Evolutionary conservation across 2,329 filamentous ascomycete species (phyloP), one percentile per base, ranked within the genome.

Genomic region (Leptographium galeiforme): DNA sequence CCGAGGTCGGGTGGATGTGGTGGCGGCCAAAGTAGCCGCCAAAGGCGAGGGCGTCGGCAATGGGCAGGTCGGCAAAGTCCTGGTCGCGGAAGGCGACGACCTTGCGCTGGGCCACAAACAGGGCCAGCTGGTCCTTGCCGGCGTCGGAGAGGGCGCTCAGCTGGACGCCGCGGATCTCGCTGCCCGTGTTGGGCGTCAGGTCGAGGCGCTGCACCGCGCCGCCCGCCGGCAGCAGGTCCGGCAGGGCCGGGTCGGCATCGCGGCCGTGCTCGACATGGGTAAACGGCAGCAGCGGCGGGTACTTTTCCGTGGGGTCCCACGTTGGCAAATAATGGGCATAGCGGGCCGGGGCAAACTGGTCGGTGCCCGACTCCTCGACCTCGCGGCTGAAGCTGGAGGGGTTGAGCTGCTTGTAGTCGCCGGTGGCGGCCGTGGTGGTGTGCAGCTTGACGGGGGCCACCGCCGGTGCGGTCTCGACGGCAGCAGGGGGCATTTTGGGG

Each of bases 1-100:
- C 84, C 2, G 79, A 84, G 13, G 83, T 84, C 16, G 83, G 84
- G 62, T 88, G 84, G 56, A 88, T 84, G 68, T 89, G 85, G 62
- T 86, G 88, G 48, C 65, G 63, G 45, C 66, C 66, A 54, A 67
- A 68, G 67, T 88, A 88, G 54, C 75, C 72, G 33, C 78, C 83
- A 58, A 79, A 79, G 30, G 83, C 76, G 33, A 86, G 71, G 1
- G 81, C 82, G 48, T 84, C 71, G 50, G 77, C 67, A 59, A 87
- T 85, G 7, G 80, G 75, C 41, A 85, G 69, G 57, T 82, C 71
- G 40, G 76, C 75, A 58, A 81, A 77, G 62, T 87, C 81, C 63
- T 87, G 84, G 59, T 83, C 75, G 16, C 82, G 79, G 73, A 87
- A 87, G 36, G 79, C 76, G 18, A 85, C 82, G 13, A 87, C 82